Evolutionary conservation across 257 asterid species (phyloP), one percentile per base, ranked within the genome.

Genomic region (Primulina tabacum): DNA sequence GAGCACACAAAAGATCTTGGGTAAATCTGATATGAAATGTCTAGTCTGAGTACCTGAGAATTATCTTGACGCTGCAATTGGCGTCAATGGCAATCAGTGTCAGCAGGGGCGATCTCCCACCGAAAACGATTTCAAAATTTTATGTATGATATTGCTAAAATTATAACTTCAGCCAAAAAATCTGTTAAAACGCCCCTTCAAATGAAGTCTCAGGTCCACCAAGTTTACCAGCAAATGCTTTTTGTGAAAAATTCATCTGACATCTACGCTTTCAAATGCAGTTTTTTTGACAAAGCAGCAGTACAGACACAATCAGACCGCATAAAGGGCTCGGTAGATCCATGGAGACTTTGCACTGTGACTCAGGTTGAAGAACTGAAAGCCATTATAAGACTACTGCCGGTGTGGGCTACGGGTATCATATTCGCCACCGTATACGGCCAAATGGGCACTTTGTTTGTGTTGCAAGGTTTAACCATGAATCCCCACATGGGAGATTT

Each of bases 331-430:
- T 43, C 83, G 8, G 65, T 59, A 1, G 62, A 83, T 33, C 50
- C 81, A 16, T 89, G 90, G 90, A 76, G 81, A 52, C 88, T 89
- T 6, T 84, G 96, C 73, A 83, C 89, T 0, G 85, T 89, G 12
- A 89, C 96, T 8, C 92, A 86, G 62, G 89, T 86, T 1, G 90
- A 89, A 82, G 96, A 89, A 70, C 71, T 89, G 3, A 89, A 89
- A 64, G 80, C 84, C 37, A 74, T 89, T 16, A 43, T 85, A 6
- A 74, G 84, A 0, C 73, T 88, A 3, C 81, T 86, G 4, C 92
- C 90, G 2, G 79, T 86, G 6, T 85, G 87, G 92, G 92, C 92
- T 12, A 84, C 90, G 0, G 89, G 90, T 5, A 89, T 86, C 7
- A 74, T 89, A 12, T 89, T 89, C 83, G 76, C 85, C 76, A 65